Evolutionary conservation across 2,329 filamentous ascomycete genomes (phyloP), one percentile per base, ranked within the genome.

Genomic region (Colletotrichum orbiculare): DNA sequence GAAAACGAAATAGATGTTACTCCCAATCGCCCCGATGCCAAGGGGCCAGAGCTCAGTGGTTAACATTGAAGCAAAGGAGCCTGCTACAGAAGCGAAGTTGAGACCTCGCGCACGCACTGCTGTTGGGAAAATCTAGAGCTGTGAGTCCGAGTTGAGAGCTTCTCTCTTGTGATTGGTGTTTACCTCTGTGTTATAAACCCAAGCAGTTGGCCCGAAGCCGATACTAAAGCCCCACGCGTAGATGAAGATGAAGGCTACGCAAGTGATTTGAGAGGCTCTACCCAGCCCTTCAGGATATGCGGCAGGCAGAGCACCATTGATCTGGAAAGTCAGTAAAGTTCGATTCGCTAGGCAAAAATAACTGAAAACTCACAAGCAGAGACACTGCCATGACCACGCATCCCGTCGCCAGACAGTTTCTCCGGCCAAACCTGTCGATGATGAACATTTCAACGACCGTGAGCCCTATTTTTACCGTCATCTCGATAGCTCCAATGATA

Each of bases 101-200:
- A 88, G 79, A 3, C 85, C 85, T 1, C 83, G 80, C 3, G 85
- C 85, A 10, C 85, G 82, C n/a, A 86, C 78, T 6, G 83, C 76
- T 0, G 85, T 87, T 2, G 85, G 85, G 70, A 88, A 87, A 67
- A 88, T 87, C 79, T 82, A n/a, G 34, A 34, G 4, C 25, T 13
- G 33, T 34, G 10, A 25, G 15, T 33, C 11, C 25, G 25, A 38
- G 43, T 2, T 5, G 49, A 33, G 10, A 54, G 3, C n/a, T 15
- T 1, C 38, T n/a, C 17, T 8, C 10, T 49, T 4, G 54, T 9
- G 35, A 6, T 33, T 9, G 12, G 5, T 11, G 6, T 73, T 33
- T 66, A 85, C 83, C 76, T 88, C 85, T 0, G 84, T 81, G n/a
- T 83, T 83, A 66, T 88, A 88, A 0, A 88, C 83, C 85, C 85